Conservation (phyloP, 2,329 filamentous ascomycete species). For the Colletotrichum chlorophyti region DNA sequence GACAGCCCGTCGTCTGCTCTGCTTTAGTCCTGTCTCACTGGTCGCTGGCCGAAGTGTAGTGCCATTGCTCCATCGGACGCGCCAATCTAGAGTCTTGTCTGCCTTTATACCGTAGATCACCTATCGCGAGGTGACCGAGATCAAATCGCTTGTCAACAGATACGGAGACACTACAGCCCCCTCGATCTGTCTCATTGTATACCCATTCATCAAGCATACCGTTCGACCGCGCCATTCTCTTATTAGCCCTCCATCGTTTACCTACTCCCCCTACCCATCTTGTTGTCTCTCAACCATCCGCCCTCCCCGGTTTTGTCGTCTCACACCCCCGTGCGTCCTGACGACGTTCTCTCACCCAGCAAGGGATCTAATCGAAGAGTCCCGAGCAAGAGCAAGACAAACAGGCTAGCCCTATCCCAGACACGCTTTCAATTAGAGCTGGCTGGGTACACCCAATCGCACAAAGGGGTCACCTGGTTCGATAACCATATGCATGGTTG, state of each 20-base stretch:
- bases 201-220: slow-evolving; percentile 2
- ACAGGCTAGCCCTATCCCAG: slow-evolving; percentile 20
- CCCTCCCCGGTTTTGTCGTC: background rate
- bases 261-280: slow-evolving; percentile 28
- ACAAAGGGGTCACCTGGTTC: background rate
- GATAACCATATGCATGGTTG: slow-evolving; percentile 19
- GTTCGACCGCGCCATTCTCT: slow-evolving; percentile 13
- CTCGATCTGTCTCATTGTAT: slow-evolving; percentile 8
- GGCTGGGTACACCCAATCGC: slow-evolving; percentile 12
- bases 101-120: too few species aligned
- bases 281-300: background rate
- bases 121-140: too few species aligned
- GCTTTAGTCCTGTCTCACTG: slow-evolving; percentile 23
- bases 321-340: slow-evolving; percentile 23
- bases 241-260: background rate
- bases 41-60: too few species aligned
- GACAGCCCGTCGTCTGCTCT: slow-evolving; percentile 1
- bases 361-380: background rate
- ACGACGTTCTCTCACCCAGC: background rate
- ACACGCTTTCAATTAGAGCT: background rate
- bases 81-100: too few species aligned
- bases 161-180: background rate
- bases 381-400: slow-evolving; percentile 23
- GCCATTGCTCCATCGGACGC: too few species aligned
- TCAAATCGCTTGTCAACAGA: background rate